Evolutionary conservation across 495 filamentous ascomycete species (phyloP), one percentile per base, ranked within the genome.

Genomic region (Bacidia gigantensis): DNA sequence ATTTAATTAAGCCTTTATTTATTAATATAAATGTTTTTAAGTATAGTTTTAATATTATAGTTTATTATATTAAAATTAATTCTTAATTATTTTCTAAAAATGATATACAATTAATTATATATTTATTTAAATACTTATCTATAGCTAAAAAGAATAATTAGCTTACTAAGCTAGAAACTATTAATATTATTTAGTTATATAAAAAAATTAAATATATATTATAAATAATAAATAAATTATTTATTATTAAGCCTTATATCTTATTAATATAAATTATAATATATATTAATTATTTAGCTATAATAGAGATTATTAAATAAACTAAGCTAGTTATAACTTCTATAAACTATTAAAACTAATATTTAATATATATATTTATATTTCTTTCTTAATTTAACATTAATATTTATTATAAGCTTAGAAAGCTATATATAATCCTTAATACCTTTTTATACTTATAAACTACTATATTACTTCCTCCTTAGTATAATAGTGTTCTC

Each of bases 11-110:
- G 5, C 41, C 5, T 18, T 44, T 44, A n/a, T 44, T 17, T 44
- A 44, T 44, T 44, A 22, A 44, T 44, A 44, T 44, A n/a, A 44
- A 44, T 44, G 20, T 44, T 9, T 44, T 22, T 26, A 49, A 29
- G 21, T 32, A 29, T 26, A 18, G 7, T 29, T 49, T 29, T 32
- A 10, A n/a, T 26, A n/a, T 48, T 22, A 44, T 18, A 49, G 25
- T 52, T 48, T 44, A 41, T 50, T 21, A 50, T 41, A 18, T 12
- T 40, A 41, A 51, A 51, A n/a, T 20, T 11, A 17, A 49, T 51
- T 2, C 35, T 39, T 5, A 32, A 25, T 11, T 18, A 52, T 51
- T 49, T 9, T 18, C 7, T 51, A 26, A 49, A 26, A 12, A 26
- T 29, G n/a, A 54, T 49, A 38, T 49, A 3, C 52, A 25, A 47